Base-by-base conservation (phyloP, 2,329 filamentous ascomycete species). In the Talaromyces albobiverticillius region DNA sequence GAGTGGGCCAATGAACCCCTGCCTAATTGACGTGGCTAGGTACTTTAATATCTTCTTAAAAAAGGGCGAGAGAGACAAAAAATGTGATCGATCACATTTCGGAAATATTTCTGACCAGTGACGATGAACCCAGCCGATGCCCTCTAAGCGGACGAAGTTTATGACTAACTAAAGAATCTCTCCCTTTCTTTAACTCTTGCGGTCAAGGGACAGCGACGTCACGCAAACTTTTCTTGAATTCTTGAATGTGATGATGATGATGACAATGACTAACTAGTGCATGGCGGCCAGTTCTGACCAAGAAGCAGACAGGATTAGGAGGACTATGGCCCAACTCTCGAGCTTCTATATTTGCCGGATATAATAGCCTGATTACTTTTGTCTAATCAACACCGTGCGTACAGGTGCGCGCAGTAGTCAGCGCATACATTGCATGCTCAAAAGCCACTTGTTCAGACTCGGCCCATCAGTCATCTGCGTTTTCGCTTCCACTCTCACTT, bases 401-500 rank as follows among this genome's bases (percentile, higher is more conserved):
- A 40, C 36, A 40, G 9, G 36, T 16, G 36, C 16, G 36, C 16
- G 36, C 16, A 40, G 16, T 38, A n/a, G 31, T 34, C 31, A 34
- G 13, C 13, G 31, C 31, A 34, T 34, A 34, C 13, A 29, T 29
- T 34, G 31, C 34, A 49, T 41, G 9, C 34, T 42, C 4, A 14
- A 14, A 51, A 11, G 25, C 48, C 22, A 32, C 31, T 52, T 34
- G 43, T 32, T 23, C 26, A 29, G 25, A 22, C 16, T n/a, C 40
- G 20, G 26, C 26, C 26, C 26, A 29, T 46, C 34, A 32, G 41
- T 46, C 41, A 29, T 25, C 20, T 22, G 54, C 51, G 11, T 41
- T 31, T 43, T 42, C 50, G 22, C 46, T 54, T 40, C 20, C 14
- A 6, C 22, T 26, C 26, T 53, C 36, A 26, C 18, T 53, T 29